These are phyloP conservation scores for Yamadazyma philogaea DNA, from an alignment of 805 yeast species.

Conservation along the genomic window DNA sequence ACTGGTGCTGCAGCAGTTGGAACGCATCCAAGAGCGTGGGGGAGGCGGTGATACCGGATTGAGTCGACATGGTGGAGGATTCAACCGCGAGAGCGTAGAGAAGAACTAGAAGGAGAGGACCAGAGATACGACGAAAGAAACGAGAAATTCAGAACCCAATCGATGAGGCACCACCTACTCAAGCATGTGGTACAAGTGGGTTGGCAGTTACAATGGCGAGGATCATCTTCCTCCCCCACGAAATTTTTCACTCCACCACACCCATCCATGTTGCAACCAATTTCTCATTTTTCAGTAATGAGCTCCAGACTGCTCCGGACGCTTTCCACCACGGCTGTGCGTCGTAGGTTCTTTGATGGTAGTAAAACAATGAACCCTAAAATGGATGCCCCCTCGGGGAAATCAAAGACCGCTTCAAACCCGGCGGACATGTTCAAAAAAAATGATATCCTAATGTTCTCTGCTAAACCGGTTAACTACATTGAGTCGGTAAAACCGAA, in stretches of 20 bases:
- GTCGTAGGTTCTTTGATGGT: conserved; percentile 27
- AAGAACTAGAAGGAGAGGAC: not conserved
- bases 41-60: conserved; percentile 41
- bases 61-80: conserved; percentile 34
- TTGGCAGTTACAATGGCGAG: no score
- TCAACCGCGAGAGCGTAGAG: not conserved
- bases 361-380: conserved; percentile 17
- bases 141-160: not conserved
- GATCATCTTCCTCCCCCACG: no score
- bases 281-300: not conserved
- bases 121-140: not conserved
- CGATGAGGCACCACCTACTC: no score
- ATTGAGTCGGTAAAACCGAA: conserved; percentile 45
- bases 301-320: not conserved
- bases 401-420: conserved; percentile 37
- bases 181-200: no score
- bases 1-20: conserved; percentile 19
- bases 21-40: conserved; percentile 28
- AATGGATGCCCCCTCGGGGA: conserved; percentile 31
- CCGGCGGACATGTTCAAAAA: conserved; percentile 44
- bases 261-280: not conserved
- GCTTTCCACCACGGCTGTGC: not conserved
- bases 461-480: conserved; percentile 41
- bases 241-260: no score
- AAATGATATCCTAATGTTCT: conserved; percentile 42